Base-by-base conservation (phyloP, 805 yeast genomes). In the Nakazawaea siamensis region DNA sequence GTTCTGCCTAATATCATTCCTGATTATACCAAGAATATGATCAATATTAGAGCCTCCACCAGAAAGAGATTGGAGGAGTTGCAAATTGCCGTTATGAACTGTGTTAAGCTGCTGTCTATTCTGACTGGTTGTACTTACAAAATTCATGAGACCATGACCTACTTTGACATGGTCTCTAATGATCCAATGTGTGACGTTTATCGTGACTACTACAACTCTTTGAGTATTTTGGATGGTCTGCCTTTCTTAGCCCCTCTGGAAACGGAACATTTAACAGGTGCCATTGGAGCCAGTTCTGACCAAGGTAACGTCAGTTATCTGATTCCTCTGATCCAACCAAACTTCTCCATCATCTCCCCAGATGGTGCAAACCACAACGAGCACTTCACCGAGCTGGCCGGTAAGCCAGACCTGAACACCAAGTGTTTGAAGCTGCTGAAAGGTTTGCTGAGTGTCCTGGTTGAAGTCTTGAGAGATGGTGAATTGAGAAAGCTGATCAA, bases 101-200 rank as follows among this genome's bases (percentile, higher is more conserved):
- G 53, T 39, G 29, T 43, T 27, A 43, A 41, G 24, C 51, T 47
- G 9, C 51, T 47, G 24, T 43, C 48, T 9, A 23, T 45, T 34
- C 61, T 46, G 46, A 60, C 46, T 49, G 64, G 39, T 40, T 57
- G 51, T 54, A 52, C 33, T 27, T 52, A 47, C 34, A 50, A 62
- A 2, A 48, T 54, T 26, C 55, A 52, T 31, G 58, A 54, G 37
- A 45, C 46, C 9, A 43, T 54, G 37, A 54, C 55, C 2, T 49
- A 48, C 27, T 31, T 34, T 24, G 53, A 49, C 28, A 34, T 49
- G 29, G 31, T 48, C 14, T 38, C 47, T 5, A 47, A 47, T 31
- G 47, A 44, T 26, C 38, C 40, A 5, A 38, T 47, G 46, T 40
- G 43, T 24, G 42, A 39, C 9, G 10, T 31, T 6, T 47, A 41